Conservation (phyloP, 169 alveolate genomes). For the Plasmodium knowlesi region DNA sequence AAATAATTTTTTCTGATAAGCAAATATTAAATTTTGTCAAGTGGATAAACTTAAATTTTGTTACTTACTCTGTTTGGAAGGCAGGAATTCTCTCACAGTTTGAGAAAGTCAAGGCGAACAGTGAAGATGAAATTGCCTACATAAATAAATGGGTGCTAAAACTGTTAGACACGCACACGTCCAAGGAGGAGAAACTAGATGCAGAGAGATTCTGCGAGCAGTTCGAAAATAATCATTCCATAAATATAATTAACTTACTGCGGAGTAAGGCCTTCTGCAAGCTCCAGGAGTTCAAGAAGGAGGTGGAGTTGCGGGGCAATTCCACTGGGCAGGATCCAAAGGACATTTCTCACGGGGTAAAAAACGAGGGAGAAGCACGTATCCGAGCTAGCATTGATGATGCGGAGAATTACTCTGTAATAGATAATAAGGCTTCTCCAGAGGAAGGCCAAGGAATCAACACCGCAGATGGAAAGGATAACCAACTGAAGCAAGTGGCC, state of each 20-base stretch:
- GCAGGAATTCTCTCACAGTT: conserved; percentile 68
- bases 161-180: conserved; percentile 34
- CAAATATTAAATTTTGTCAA: conserved; percentile 62
- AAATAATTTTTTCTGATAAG: conserved; percentile 66
- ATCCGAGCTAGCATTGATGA: background rate
- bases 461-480: background rate
- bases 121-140: conserved; percentile 66
- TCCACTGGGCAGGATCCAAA: background rate
- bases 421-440: background rate
- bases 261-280: conserved; percentile 73
- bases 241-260: conserved; percentile 59
- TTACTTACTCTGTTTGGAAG: conserved; percentile 53
- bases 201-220: conserved; percentile 60
- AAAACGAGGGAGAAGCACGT: background rate
- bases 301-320: conserved; percentile 31
- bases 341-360: background rate
- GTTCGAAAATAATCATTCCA: conserved; percentile 67
- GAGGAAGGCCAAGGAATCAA: background rate
- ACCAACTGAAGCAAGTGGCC: conserved; percentile 62
- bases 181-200: conserved; percentile 69
- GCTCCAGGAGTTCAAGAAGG: conserved; percentile 57
- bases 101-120: conserved; percentile 49
- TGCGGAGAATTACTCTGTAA: background rate
- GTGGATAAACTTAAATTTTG: conserved; percentile 54
- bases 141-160: conserved; percentile 73